Percentiles rank a stretch among this genome's conserved stretches.
Conservation (phyloP, 2,329 filamentous ascomycete species). For the Colletotrichum falcatum region DNA sequence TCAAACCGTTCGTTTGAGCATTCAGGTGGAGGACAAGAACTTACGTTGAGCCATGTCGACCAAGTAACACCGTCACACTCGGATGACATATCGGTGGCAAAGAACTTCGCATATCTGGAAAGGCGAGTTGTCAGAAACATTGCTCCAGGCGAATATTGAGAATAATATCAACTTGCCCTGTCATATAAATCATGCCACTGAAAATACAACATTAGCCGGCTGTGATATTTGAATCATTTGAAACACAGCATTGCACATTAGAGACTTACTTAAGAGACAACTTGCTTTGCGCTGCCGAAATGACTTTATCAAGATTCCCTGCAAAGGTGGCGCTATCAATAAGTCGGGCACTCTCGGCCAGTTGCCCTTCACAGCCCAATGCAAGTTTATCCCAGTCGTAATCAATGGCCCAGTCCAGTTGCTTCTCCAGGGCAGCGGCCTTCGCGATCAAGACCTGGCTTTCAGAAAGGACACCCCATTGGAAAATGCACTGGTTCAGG, state of each 20-base stretch:
- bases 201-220: background rate
- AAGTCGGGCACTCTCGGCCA: slow-evolving; percentile 8
- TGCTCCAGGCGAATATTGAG: background rate
- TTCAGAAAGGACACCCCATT: slow-evolving; percentile 24
- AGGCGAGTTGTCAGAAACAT: background rate
- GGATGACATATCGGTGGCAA: background rate
- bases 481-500: slow-evolving; percentile 42
- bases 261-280: slow-evolving; percentile 22
- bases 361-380: background rate
- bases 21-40: background rate
- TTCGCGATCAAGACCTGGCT: slow-evolving; percentile 21
- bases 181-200: background rate
- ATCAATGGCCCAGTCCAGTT: slow-evolving; percentile 15
- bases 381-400: slow-evolving; percentile 25
- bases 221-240: background rate
- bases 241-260: background rate
- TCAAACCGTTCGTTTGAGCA: background rate
- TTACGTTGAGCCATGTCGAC: background rate
- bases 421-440: slow-evolving; percentile 8
- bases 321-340: slow-evolving; percentile 20
- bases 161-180: background rate
- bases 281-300: slow-evolving; percentile 26
- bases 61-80: background rate
- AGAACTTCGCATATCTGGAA: background rate
- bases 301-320: slow-evolving; percentile 22